Evolutionary conservation across 345 rosid species (phyloP).

Genomic region (Arabis alpina): DNA sequence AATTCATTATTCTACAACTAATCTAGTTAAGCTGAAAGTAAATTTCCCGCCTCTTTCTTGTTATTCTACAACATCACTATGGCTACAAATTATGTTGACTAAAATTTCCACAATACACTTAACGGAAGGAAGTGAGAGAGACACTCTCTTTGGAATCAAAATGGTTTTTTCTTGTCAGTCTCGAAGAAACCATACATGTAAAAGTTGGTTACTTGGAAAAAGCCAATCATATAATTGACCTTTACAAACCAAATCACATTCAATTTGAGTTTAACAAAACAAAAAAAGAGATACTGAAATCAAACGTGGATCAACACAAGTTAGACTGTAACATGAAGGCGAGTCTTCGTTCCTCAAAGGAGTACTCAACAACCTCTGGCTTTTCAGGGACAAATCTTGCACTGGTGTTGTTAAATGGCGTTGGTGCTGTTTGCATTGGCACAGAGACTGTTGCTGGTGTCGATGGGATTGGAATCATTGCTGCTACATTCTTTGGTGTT

Average conservation of each 20-base stretch:
- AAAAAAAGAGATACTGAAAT: constrained; percentile 19
- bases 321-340: constrained; percentile 66
- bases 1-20: too few relatives aligned
- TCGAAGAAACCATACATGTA: constrained; percentile 9
- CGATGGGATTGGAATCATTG: constrained; percentile 55
- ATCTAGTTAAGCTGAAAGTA: too few relatives aligned
- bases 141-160: not conserved
- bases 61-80: too few relatives aligned
- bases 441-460: constrained; percentile 75
- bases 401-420: constrained; percentile 33
- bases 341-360: constrained; percentile 89
- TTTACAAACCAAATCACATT: constrained; percentile 31
- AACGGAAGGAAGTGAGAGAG: not conserved
- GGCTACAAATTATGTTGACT: too few relatives aligned
- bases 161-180: constrained; percentile 13
- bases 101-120: not conserved
- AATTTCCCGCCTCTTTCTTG: too few relatives aligned
- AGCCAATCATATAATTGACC: constrained; percentile 69
- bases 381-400: constrained; percentile 38
- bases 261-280: constrained; percentile 25
- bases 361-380: constrained; percentile 64
- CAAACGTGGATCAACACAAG: constrained; percentile 58
- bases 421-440: constrained; percentile 90
- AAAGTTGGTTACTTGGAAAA: constrained; percentile 33
- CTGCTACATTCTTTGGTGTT: constrained; percentile 54